These are phyloP conservation scores for Colletotrichum cereale DNA, from an alignment of 2,329 filamentous ascomycete species.

Conservation along the genomic window DNA sequence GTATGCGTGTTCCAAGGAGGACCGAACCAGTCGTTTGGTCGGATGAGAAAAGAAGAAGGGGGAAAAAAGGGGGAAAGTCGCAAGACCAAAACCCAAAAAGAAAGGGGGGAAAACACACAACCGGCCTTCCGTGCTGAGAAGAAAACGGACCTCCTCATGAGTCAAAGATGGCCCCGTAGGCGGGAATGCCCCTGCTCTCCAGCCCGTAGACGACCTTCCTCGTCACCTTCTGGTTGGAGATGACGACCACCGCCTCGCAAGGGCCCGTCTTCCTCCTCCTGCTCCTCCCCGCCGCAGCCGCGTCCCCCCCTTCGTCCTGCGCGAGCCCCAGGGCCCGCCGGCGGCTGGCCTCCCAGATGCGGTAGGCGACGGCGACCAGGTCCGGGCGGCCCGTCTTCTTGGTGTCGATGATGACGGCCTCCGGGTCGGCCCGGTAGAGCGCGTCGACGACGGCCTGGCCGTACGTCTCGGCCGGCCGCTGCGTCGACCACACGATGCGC, in stretches of 20 bases:
- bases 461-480: slow-evolving; percentile 72
- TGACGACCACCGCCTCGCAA: slow-evolving; percentile 79
- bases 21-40: background rate
- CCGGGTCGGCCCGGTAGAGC: slow-evolving; percentile 68
- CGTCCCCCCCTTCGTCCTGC: background rate
- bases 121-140: background rate
- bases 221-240: slow-evolving; percentile 78
- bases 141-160: slow-evolving; percentile 45
- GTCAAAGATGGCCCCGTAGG: slow-evolving; percentile 82
- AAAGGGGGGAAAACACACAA: no score
- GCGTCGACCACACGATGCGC: slow-evolving; percentile 78
- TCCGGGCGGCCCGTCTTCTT: slow-evolving; percentile 69
- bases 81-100: background rate
- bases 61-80: background rate
- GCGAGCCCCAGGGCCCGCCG: slow-evolving; percentile 30
- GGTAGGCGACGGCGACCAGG: slow-evolving; percentile 51
- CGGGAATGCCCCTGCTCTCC: slow-evolving; percentile 73
- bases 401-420: slow-evolving; percentile 78
- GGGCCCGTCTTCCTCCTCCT: slow-evolving; percentile 51
- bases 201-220: slow-evolving; percentile 77
- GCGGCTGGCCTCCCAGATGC: slow-evolving; percentile 44
- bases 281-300: background rate
- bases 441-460: slow-evolving; percentile 67
- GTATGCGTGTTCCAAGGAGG: background rate
- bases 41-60: background rate